Evolutionary conservation across 1,284 basidiomycete species (phyloP).

Genomic region (Trichosporon ovoides): DNA sequence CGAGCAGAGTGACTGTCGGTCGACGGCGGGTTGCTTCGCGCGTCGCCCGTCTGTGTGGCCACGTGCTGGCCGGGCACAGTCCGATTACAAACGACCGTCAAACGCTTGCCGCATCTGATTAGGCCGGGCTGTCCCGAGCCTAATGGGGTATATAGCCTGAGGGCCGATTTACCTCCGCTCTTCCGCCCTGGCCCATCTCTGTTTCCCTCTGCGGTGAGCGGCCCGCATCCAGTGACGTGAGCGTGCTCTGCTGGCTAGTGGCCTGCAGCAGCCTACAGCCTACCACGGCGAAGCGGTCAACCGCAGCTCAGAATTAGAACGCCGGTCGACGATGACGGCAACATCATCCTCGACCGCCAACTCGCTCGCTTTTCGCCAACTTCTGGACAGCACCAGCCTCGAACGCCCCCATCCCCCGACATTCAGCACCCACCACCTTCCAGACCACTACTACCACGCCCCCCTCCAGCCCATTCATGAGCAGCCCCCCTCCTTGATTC

Average conservation of each 20-base stretch:
- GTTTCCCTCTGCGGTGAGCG: no score
- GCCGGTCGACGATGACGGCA: background rate
- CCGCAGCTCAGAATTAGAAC: background rate
- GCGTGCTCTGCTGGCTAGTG: background rate
- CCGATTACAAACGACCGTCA: slow-evolving; percentile 1
- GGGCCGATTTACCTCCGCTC: background rate
- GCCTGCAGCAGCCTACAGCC: background rate
- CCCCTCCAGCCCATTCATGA: slow-evolving; percentile 6
- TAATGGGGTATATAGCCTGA: background rate
- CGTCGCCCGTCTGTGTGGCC: background rate
- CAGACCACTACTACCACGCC: background rate
- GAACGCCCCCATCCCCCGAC: background rate
- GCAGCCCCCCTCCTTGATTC: slow-evolving; percentile 2
- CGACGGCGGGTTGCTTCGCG: background rate
- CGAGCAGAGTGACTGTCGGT: background rate
- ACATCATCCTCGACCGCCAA: background rate
- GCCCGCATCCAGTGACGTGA: background rate
- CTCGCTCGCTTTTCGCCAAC: slow-evolving; percentile 5
- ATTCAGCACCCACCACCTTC: background rate
- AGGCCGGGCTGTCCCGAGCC: background rate
- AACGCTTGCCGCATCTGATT: background rate
- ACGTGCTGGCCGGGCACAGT: background rate
- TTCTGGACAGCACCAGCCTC: background rate
- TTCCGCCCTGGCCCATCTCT: background rate
- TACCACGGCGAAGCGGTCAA: background rate